A percentile compares a stretch with the other conserved stretches of the same genome.
phyloP scores from a whole-genome alignment of 2,329 filamentous ascomycete species.

The Penicillium rolfsii region DNA sequence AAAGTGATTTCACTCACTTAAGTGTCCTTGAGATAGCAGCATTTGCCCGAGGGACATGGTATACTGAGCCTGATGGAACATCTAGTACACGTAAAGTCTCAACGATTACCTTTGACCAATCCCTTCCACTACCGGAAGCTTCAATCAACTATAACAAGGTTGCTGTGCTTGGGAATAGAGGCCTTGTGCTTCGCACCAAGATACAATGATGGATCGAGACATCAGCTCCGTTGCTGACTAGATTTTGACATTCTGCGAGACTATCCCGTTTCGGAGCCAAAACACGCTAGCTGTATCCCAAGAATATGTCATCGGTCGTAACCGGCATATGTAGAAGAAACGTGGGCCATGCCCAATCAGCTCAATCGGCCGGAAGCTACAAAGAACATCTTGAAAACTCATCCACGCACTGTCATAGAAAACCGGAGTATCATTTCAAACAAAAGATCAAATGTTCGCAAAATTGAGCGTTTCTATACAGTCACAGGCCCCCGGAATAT shows the following conservation, averaged over 20 bases:
- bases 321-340: neutral
- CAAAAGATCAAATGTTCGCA: constrained; percentile 22
- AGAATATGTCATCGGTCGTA: neutral
- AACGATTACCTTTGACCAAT: neutral
- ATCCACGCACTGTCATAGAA: neutral
- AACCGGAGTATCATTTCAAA: constrained; percentile 35
- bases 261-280: neutral
- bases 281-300: neutral
- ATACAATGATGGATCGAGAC: too few relatives aligned
- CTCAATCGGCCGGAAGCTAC: neutral
- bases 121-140: neutral
- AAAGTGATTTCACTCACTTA: neutral
- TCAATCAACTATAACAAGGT: neutral
- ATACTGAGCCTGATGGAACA: neutral
- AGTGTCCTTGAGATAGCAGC: neutral
- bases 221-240: neutral
- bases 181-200: neutral
- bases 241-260: neutral
- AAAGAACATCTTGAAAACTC: neutral
- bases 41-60: neutral
- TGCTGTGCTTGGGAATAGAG: neutral
- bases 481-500: constrained; percentile 30
- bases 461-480: constrained; percentile 42
- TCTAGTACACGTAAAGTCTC: neutral
- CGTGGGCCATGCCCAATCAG: too few relatives aligned